Base-by-base conservation (phyloP, 176 grass and related monocot genomes). In the Juncus inflexus region DNA sequence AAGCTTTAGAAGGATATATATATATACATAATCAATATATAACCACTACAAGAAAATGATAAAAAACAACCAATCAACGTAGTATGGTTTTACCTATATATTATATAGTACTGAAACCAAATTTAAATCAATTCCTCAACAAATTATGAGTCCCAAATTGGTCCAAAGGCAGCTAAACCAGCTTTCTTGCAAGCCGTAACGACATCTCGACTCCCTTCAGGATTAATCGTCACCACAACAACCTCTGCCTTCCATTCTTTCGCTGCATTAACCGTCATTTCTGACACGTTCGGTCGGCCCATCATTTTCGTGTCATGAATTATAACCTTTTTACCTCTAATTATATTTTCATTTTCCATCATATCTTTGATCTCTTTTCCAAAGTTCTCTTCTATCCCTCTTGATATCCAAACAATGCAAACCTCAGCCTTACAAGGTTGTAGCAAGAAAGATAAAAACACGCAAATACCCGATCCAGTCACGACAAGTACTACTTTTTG, bases 201-300 rank as follows among this genome's bases (percentile, higher is more conserved):
- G 4, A 86, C 83, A 40, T 90, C 87, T 50, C 83, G 74, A 58
- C 87, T 90, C 0, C 87, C 80, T 74, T 75, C 74, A 45, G 87
- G 87, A 63, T 90, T 90, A 73, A 79, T 90, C 40, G 87, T 90
- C 58, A 90, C 87, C 50, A 83, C 64, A 45, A 86, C 87, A 55
- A 77, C 80, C 64, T 83, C 83, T 53, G 80, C 80, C 1, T 68
- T 55, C 87, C 87, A 90, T 4, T 71, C 43, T 13, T 45, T 63
- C 3, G 87, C 83, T 10, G 79, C 83, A 39, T 39, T 77, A 2
- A 86, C 80, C 36, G 83, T 50, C 5, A 91, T 60, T 56, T 53
- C 64, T 12, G 74, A 60, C 9, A 90, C 77, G 28, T 90, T 38
- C 11, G 87, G 83, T 19, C 87, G 67, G 12, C 83, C 80, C 42